These are phyloP conservation scores for Solioccasus polychromus DNA, from an alignment of 768 basidiomycete genomes.

Conservation along the genomic window DNA sequence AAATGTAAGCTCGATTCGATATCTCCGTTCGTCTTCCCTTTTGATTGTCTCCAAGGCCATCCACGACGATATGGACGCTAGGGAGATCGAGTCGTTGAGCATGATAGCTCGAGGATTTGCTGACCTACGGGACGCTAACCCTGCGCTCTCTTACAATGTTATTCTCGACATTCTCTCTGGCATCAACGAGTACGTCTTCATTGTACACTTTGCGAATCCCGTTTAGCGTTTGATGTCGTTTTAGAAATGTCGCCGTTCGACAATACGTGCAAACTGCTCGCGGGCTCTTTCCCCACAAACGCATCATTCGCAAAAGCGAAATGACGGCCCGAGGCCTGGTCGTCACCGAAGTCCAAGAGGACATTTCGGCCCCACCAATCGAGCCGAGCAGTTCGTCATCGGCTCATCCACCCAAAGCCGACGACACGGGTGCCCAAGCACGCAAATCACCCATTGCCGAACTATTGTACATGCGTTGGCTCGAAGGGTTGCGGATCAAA, in stretches of 20 bases:
- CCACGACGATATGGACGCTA: constrained; percentile 82
- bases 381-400: constrained; percentile 31
- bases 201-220: neutral
- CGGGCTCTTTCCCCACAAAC: constrained; percentile 76
- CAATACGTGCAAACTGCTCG: constrained; percentile 82
- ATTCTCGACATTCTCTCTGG: constrained; percentile 87
- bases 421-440: constrained; percentile 40
- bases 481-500: constrained; percentile 86
- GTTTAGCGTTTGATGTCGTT: constrained; percentile 5
- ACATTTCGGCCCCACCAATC: constrained; percentile 51
- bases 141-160: constrained; percentile 82
- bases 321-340: constrained; percentile 83
- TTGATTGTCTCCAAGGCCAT: constrained; percentile 48
- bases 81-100: constrained; percentile 84
- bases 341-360: constrained; percentile 80
- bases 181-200: constrained; percentile 79
- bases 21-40: neutral
- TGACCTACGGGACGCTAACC: constrained; percentile 79
- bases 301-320: constrained; percentile 75
- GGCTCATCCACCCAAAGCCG: constrained; percentile 29
- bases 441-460: constrained; percentile 91
- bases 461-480: constrained; percentile 95
- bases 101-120: constrained; percentile 88
- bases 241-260: constrained; percentile 73
- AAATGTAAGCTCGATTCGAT: constrained; percentile 47